Conservation (phyloP, 2,329 filamentous ascomycete genomes). For the Fusarium palustre region DNA sequence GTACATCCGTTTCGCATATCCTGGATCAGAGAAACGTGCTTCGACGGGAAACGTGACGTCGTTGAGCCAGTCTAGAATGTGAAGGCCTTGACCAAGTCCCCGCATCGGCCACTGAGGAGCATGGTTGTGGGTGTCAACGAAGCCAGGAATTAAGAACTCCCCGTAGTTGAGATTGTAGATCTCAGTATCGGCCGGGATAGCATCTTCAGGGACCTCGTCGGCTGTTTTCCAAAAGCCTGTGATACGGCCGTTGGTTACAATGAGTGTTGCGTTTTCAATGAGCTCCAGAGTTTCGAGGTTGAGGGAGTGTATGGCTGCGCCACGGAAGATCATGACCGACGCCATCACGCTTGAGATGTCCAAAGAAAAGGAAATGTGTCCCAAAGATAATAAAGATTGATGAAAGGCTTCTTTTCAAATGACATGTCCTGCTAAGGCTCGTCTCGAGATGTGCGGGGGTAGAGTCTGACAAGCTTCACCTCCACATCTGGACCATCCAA, state of each 20-base stretch:
- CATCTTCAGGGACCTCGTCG: not conserved
- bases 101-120: slow-evolving; percentile 68
- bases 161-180: accelerated
- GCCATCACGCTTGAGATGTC: not conserved
- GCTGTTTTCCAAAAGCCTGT: slow-evolving; percentile 8
- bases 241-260: slow-evolving; percentile 5
- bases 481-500: not conserved
- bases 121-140: slow-evolving; percentile 76
- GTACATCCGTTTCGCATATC: slow-evolving; percentile 12
- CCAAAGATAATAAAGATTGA: not conserved
- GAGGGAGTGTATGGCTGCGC: slow-evolving; percentile 7
- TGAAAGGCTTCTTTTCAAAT: not conserved
- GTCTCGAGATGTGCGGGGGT: not conserved
- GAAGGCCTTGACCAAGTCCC: slow-evolving; percentile 62
- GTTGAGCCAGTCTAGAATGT: slow-evolving; percentile 72
- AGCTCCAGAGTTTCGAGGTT: not conserved
- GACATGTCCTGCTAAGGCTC: not conserved
- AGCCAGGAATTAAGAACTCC: slow-evolving; percentile 60
- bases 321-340: not conserved
- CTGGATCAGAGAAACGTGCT: slow-evolving; percentile 12
- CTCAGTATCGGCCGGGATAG: not conserved
- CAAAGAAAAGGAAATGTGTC: not conserved
- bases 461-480: not conserved
- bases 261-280: not conserved
- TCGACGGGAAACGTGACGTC: slow-evolving; percentile 67